Evolutionary conservation across 2,329 filamentous ascomycete species (phyloP).

Genomic region (Calonectria montana): DNA sequence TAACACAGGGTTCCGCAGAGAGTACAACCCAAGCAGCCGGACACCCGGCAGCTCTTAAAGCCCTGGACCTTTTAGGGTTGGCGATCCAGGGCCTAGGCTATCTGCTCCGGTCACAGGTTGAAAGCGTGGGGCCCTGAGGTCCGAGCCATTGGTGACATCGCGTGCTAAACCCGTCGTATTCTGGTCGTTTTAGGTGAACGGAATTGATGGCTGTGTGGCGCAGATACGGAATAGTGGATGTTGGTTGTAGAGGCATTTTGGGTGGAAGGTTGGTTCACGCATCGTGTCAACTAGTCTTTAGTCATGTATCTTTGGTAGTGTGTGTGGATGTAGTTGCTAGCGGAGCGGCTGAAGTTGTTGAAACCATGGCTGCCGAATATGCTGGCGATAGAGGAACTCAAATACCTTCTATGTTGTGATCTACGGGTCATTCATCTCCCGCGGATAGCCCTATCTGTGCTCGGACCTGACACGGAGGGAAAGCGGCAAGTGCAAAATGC

Average conservation of each 20-base stretch:
- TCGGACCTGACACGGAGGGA: neutral
- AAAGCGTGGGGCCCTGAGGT: slow-evolving; percentile 8
- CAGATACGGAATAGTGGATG: neutral
- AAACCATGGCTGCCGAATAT: neutral
- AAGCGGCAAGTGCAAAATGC: neutral
- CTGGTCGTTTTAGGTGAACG: neutral
- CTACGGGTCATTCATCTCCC: neutral
- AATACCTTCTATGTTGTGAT: neutral
- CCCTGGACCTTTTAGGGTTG: slow-evolving; percentile 1
- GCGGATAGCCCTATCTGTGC: slow-evolving; percentile 1
- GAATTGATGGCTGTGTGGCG: neutral
- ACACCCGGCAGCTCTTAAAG: slow-evolving; percentile 5
- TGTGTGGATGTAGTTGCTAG: neutral
- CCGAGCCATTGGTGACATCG: slow-evolving; percentile 21
- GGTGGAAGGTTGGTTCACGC: neutral
- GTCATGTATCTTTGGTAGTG: neutral
- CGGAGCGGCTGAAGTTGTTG: slow-evolving; percentile 1
- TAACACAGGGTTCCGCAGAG: slow-evolving; percentile 10
- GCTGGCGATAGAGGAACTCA: slow-evolving; percentile 5
- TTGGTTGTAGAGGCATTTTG: neutral
- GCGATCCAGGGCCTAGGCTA: slow-evolving; percentile 10
- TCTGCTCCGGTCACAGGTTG: slow-evolving; percentile 24
- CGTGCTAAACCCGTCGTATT: slow-evolving; percentile 13
- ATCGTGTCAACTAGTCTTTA: neutral
- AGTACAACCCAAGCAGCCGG: slow-evolving; percentile 7